Evolutionary conservation across 2,329 filamentous ascomycete genomes (phyloP), one percentile per base, ranked within the genome.

Genomic region (Colletotrichum lupini): DNA sequence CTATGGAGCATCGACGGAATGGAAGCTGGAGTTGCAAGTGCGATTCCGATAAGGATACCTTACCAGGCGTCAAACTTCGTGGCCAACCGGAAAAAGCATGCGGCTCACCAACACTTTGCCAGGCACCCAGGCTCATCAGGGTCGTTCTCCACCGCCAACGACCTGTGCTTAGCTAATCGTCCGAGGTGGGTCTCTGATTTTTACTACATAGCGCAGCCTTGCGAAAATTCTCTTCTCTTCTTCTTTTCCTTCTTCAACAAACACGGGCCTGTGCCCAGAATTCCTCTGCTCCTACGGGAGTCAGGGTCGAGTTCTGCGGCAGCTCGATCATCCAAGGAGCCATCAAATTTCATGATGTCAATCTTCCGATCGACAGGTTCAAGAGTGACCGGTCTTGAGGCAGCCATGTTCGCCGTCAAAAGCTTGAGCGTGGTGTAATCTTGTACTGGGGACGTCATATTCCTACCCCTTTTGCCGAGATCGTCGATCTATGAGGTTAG

Each of bases 341-440:
- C 93, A 94, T 92, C 90, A 84, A 83, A 82, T 84, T 81, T 84
- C 77, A 92, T 95, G 93, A 91, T 95, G 92, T 93, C 89, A 92
- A 93, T 94, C 85, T 87, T 95, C 93, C 93, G 91, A 94, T 95
- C 93, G 94, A 97, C 95, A 97, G 94, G 92, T 97, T 92, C 94
- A 83, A 97, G 92, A 98, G 83, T 80, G 90, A 97, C 86, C 84
- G 85, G 87, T 68, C 83, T 85, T 86, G 83, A 84, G 84, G 86
- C 85, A 87, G 88, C 90, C 89, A 88, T 90, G 90, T 87, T 94
- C 92, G 92, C 89, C 84, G 82, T 85, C 78, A 85, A 84, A 87
- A 88, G 87, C 86, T 66, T 92, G 92, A 94, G 90, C 89, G 90
- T 89, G 88, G 89, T 86, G 85, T 85, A 86, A 74, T 85, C 82